Evolutionary conservation across 73 alveolate species (phyloP).

Genomic region (Paramecium sexaurelia): DNA sequence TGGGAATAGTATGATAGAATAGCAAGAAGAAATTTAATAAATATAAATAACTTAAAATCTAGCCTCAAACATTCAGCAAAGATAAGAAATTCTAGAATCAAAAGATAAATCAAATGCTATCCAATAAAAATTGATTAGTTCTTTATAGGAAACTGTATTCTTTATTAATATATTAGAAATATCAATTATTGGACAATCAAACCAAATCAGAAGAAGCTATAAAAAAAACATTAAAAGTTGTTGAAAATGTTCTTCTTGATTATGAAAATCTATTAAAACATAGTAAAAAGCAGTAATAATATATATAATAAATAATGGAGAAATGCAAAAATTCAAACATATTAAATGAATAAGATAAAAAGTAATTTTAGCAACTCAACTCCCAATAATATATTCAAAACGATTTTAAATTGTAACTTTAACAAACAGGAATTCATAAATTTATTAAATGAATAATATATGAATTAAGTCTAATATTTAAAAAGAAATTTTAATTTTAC

Average conservation of each 20-base stretch:
- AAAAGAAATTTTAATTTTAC: too few species aligned
- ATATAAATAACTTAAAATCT: neutral
- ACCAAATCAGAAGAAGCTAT: neutral
- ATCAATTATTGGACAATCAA: neutral
- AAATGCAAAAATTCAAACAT: neutral
- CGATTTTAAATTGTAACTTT: neutral
- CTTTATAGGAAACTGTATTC: slow-evolving; percentile 28
- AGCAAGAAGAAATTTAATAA: neutral
- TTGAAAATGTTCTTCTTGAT: neutral
- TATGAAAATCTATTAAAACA: neutral
- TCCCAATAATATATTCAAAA: neutral
- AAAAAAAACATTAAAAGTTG: neutral
- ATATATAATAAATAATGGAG: neutral
- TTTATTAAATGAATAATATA: neutral
- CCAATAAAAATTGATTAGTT: neutral
- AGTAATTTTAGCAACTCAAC: neutral
- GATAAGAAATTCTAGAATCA: neutral
- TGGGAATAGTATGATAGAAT: neutral
- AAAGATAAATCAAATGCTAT: neutral
- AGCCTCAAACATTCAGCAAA: neutral
- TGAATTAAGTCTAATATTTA: too few species aligned
- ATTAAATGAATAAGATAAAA: slow-evolving; percentile 11
- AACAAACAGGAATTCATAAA: neutral
- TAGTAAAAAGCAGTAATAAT: neutral
- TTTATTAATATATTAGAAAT: neutral